A percentile compares a stretch with the other conserved stretches of the same genome.
These are phyloP conservation scores for Diaporthe longicolla DNA, from an alignment of 2,329 filamentous ascomycete genomes.

Conservation along the genomic window DNA sequence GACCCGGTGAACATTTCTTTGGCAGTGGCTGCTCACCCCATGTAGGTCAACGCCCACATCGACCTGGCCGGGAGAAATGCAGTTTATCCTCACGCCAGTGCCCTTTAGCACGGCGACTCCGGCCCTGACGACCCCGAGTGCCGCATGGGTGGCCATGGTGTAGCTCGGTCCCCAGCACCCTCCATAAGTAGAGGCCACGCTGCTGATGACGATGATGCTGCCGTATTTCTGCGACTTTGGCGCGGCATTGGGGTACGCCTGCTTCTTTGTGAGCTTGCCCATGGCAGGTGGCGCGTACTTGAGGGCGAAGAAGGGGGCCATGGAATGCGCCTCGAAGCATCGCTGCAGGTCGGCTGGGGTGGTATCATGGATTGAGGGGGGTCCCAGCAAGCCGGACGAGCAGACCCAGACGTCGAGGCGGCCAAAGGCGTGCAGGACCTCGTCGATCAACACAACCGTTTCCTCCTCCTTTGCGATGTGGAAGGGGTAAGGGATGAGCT, in stretches of 20 bases:
- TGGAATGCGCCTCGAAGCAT: constrained; percentile 72
- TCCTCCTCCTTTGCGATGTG: constrained; percentile 71
- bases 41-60: constrained; percentile 59
- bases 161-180: constrained; percentile 73
- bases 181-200: constrained; percentile 70
- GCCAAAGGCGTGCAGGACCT: constrained; percentile 72
- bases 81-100: constrained; percentile 72
- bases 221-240: constrained; percentile 73
- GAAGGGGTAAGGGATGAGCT: constrained; percentile 74
- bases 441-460: constrained; percentile 73
- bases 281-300: constrained; percentile 76
- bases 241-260: constrained; percentile 72
- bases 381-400: constrained; percentile 69
- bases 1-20: background rate
- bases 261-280: constrained; percentile 68
- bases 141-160: constrained; percentile 72
- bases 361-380: constrained; percentile 68
- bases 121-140: constrained; percentile 71
- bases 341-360: constrained; percentile 68
- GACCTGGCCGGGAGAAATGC: constrained; percentile 58
- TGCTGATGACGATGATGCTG: constrained; percentile 73
- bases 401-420: constrained; percentile 74
- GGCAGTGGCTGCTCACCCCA: constrained; percentile 50
- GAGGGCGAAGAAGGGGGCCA: constrained; percentile 75
- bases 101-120: constrained; percentile 71